Conservation (phyloP, 2,329 filamentous ascomycete genomes). For the Zalaria sp. region DNA sequence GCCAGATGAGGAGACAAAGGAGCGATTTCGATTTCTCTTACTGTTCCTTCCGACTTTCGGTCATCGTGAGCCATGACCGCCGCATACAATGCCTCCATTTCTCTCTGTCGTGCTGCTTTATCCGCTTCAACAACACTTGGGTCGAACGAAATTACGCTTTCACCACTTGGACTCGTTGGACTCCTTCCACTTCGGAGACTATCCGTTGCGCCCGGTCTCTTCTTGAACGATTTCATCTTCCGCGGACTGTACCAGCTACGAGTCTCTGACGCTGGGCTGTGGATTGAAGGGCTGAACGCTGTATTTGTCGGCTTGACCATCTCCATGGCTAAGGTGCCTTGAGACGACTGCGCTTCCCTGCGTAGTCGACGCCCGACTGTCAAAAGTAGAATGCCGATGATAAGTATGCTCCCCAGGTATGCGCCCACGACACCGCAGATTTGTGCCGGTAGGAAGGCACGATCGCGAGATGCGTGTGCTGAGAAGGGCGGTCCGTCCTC, state of each 20-base stretch:
- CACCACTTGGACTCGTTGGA: constrained; percentile 25
- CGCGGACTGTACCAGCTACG: constrained; percentile 16
- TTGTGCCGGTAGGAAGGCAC: constrained; percentile 59
- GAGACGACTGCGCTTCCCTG: constrained; percentile 30
- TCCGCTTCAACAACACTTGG: constrained; percentile 62
- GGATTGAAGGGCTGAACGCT: constrained; percentile 19
- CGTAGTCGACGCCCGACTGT: constrained; percentile 30
- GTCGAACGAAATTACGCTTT: constrained; percentile 60
- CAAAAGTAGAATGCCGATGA: constrained; percentile 51
- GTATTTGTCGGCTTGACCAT: constrained; percentile 35
- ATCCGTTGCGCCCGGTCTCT: constrained; percentile 12
- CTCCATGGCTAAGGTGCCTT: constrained; percentile 39
- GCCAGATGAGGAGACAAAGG: not conserved
- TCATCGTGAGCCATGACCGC: constrained; percentile 82
- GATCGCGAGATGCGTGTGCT: constrained; percentile 44
- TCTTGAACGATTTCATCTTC: constrained; percentile 5
- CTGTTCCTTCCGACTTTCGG: constrained; percentile 21
- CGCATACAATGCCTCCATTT: constrained; percentile 82
- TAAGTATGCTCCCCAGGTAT: constrained; percentile 63
- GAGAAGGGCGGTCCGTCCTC: constrained; percentile 48
- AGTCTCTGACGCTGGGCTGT: constrained; percentile 13
- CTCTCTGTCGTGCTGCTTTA: constrained; percentile 58
- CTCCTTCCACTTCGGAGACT: constrained; percentile 25
- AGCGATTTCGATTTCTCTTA: not conserved
- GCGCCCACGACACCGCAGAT: constrained; percentile 72